Base-by-base conservation (phyloP, 2,329 filamentous ascomycete genomes). In the Bipolaris sorokiniana region DNA sequence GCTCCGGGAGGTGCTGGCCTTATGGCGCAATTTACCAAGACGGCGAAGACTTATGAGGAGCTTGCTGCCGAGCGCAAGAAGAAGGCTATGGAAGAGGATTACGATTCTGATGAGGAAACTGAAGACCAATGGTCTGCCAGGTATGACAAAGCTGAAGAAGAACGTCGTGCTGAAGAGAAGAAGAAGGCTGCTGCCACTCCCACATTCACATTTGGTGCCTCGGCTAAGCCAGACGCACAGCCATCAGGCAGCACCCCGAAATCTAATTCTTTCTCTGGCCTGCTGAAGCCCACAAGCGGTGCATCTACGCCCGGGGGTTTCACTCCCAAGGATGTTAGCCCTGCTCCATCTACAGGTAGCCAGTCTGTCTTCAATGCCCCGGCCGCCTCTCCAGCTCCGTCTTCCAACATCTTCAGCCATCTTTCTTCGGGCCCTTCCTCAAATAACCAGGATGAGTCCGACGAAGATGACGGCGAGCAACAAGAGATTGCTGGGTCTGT, bases 51-150 rank as follows among this genome's bases (percentile, higher is more conserved):
- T 0, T 68, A 65, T 26, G 71, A 76, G 42, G 54, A 75, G 50
- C 68, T 75, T 34, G 64, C 66, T 31, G 69, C 68, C 5, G 72
- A 76, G 53, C 70, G 69, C 7, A 76, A 76, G 63, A 63, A 70
- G 54, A 76, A 76, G 56, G 73, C 68, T 6, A 71, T 66, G 54
- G 69, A 68, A 11, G 74, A 65, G 28, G 74, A 76, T 28, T 75
- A 64, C n/a, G 74, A 77, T 50, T 73, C 69, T 2, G 74, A 77
- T 31, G 71, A 76, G 5, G 73, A 76, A 53, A 70, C 65, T 11
- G 62, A 75, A 46, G 72, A 69, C 51, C 61, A 74, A 45, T 76
- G 71, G 69, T 69, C 68, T 36, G 66, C 67, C 7, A 67, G 67
- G 16, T 75, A 68, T 33, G 72, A 76, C 45, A 58, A 65, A 23